These are phyloP conservation scores for Millerozyma acaciae DNA, from an alignment of 805 yeast genomes.

Conservation along the genomic window DNA sequence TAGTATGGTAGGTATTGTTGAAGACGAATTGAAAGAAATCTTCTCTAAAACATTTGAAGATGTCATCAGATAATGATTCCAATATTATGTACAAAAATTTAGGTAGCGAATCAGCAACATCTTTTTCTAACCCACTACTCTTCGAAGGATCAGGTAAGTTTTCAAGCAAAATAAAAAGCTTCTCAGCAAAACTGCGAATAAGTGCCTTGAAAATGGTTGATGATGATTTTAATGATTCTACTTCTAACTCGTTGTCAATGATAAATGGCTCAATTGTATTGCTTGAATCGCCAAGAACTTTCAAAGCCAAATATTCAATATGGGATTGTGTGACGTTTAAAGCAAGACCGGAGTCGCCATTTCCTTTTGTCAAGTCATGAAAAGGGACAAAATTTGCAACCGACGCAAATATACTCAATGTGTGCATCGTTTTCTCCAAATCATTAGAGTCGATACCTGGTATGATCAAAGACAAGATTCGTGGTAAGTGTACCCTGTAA, in stretches of 20 bases:
- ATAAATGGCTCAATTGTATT: constrained; percentile 21
- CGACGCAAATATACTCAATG: constrained; percentile 66
- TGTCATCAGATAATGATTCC: constrained; percentile 59
- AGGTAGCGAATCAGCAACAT: constrained; percentile 36
- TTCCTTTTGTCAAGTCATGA: constrained; percentile 49
- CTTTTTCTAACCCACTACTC: constrained; percentile 48
- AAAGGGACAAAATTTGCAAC: constrained; percentile 73
- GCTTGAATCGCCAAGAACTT: constrained; percentile 27
- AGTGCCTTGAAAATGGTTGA: constrained; percentile 66
- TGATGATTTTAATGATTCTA: constrained; percentile 64
- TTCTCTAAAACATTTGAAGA: constrained; percentile 44
- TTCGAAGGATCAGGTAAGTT: constrained; percentile 58
- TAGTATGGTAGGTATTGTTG: constrained; percentile 54
- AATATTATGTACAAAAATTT: constrained; percentile 36
- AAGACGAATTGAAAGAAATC: constrained; percentile 55
- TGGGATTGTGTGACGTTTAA: constrained; percentile 64
- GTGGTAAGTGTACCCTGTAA: constrained; percentile 73
- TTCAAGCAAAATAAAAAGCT: constrained; percentile 63
- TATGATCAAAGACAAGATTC: constrained; percentile 63
- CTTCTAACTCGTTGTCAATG: constrained; percentile 43
- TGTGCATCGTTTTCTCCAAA: constrained; percentile 61
- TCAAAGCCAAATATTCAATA: constrained; percentile 48
- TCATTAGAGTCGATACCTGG: constrained; percentile 92
- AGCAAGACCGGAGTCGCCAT: constrained; percentile 34
- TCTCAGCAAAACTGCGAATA: constrained; percentile 50